Percentiles rank a stretch among this genome's conserved stretches.
These are phyloP conservation scores for Primulina eburnea DNA, from an alignment of 257 asterid genomes.

Conservation along the genomic window DNA sequence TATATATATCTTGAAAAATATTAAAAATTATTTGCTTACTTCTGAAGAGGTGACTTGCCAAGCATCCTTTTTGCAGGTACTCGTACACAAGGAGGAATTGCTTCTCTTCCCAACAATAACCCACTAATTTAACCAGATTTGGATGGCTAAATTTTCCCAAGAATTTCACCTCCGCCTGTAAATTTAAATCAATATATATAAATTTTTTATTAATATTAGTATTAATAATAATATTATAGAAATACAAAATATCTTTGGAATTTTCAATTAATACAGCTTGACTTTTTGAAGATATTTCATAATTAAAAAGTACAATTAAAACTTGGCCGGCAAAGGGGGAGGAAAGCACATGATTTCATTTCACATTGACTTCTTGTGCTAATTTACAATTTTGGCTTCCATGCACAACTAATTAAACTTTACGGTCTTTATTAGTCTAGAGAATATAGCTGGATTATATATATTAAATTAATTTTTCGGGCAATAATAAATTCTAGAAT, in stretches of 20 bases:
- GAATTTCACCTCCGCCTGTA: constrained; percentile 90
- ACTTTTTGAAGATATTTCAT: background rate
- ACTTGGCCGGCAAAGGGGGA: background rate
- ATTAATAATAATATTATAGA: too few relatives aligned
- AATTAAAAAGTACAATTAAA: too few relatives aligned
- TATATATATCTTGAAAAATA: background rate
- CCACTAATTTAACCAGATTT: constrained; percentile 71
- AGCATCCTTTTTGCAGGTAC: constrained; percentile 77
- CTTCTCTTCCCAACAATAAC: constrained; percentile 87
- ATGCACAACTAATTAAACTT: background rate
- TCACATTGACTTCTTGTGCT: constrained; percentile 29
- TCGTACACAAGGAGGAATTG: constrained; percentile 80
- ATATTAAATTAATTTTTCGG: too few relatives aligned
- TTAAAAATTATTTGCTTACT: constrained; percentile 35
- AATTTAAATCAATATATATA: background rate
- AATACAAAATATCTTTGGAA: background rate
- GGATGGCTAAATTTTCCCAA: constrained; percentile 88
- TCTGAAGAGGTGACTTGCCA: constrained; percentile 84
- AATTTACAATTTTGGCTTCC: constrained; percentile 19
- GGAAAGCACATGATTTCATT: background rate
- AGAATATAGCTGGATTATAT: too few relatives aligned
- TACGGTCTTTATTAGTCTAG: background rate
- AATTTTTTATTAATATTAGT: background rate
- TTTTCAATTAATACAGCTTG: background rate
- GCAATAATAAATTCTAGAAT: too few relatives aligned